These are phyloP conservation scores for Candida lessepsii DNA, from an alignment of 805 yeast species.

Conservation along the genomic window DNA sequence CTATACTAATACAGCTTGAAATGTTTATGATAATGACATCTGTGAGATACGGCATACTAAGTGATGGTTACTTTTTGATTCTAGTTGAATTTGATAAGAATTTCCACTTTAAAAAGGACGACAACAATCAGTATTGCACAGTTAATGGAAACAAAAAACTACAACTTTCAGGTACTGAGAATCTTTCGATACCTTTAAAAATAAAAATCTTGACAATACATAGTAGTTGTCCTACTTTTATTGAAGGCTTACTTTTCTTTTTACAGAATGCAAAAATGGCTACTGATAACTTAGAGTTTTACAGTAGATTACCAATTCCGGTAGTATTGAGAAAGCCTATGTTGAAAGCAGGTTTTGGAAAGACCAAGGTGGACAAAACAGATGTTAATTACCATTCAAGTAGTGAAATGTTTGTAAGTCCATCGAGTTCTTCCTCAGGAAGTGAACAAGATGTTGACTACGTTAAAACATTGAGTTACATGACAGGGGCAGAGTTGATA, in stretches of 20 bases:
- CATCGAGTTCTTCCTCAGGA: background rate
- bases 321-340: background rate
- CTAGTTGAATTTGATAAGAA: background rate
- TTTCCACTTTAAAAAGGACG: no score
- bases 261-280: background rate
- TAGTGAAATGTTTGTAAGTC: no score
- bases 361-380: no score
- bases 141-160: no score
- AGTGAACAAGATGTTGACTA: background rate
- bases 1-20: background rate
- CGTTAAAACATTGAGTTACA: background rate
- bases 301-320: background rate
- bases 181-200: background rate
- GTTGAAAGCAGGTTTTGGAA: background rate
- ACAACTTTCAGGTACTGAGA: no score
- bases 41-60: slow-evolving; percentile 1
- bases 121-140: no score
- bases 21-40: slow-evolving; percentile 1
- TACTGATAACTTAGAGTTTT: background rate
- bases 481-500: background rate
- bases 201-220: no score
- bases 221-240: no score
- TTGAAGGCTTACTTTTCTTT: no score
- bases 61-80: background rate
- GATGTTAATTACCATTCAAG: background rate